Conservation (phyloP, 2,329 filamentous ascomycete genomes). For the Phyllosticta citriasiana region DNA sequence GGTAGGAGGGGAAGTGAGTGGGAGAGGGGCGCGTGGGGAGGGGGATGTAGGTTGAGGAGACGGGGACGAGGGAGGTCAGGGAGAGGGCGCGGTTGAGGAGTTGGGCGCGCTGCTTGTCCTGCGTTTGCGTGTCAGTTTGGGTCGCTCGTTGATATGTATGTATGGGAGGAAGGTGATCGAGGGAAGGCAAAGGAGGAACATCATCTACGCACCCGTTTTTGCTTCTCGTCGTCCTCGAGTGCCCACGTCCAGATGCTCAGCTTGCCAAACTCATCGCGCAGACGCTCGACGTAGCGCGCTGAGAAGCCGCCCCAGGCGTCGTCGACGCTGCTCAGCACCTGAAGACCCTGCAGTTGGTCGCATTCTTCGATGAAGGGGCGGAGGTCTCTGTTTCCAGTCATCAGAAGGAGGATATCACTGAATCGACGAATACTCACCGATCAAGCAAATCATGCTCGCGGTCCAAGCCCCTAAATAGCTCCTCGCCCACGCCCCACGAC, state of each 20-base stretch:
- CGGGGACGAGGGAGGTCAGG: conserved; percentile 55
- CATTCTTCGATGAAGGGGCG: conserved; percentile 85
- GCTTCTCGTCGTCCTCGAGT: conserved; percentile 48
- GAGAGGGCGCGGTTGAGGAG: conserved; percentile 66
- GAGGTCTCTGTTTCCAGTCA: conserved; percentile 45
- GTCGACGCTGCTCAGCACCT: conserved; percentile 47
- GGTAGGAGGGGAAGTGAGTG: conserved; percentile 47
- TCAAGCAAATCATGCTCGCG: conserved; percentile 76
- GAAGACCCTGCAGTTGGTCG: conserved; percentile 81
- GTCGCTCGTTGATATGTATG: conserved; percentile 1
- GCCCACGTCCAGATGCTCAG: conserved; percentile 81
- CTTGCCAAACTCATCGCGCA: conserved; percentile 75
- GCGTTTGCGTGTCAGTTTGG: background rate
- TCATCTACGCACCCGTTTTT: background rate
- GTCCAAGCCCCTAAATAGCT: conserved; percentile 33
- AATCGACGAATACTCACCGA: conserved; percentile 32
- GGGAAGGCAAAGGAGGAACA: too few relatives aligned
- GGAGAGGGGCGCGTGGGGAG: conserved; percentile 55
- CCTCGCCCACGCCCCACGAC: conserved; percentile 41
- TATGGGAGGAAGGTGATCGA: conserved; percentile 3
- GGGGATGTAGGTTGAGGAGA: conserved; percentile 70
- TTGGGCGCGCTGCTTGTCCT: conserved; percentile 55
- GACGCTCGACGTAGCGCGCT: conserved; percentile 44
- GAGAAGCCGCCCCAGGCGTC: conserved; percentile 42
- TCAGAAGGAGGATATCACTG: background rate